These are phyloP conservation scores for Friedmanniomyces simplex DNA, from an alignment of 495 filamentous ascomycete species.

Conservation along the genomic window DNA sequence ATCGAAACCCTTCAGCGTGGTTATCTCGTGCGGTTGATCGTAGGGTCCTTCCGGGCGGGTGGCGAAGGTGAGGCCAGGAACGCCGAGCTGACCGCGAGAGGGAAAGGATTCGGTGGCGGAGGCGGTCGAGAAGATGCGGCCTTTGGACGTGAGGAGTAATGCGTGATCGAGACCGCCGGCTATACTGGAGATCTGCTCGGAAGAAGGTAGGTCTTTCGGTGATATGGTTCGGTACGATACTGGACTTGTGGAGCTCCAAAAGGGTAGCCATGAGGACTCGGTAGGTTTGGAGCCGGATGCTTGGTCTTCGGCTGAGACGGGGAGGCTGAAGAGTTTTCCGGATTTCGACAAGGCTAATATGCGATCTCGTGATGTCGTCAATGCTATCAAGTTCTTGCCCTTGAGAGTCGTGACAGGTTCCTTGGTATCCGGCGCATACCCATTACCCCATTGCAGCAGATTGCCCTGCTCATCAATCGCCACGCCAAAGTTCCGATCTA, in stretches of 20 bases:
- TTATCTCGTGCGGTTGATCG: conserved; percentile 69
- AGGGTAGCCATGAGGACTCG: conserved; percentile 65
- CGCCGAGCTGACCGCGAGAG: conserved; percentile 71
- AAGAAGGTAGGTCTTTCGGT: conserved; percentile 55
- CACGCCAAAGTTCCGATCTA: conserved; percentile 73
- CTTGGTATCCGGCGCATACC: conserved; percentile 48
- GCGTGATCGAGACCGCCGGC: conserved; percentile 73
- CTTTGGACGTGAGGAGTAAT: conserved; percentile 71
- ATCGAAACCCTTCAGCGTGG: conserved; percentile 49
- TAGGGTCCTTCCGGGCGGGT: conserved; percentile 68
- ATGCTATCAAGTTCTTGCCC: conserved; percentile 66
- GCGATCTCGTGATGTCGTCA: conserved; percentile 68
- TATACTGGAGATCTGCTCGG: conserved; percentile 65
- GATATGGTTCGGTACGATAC: conserved; percentile 63
- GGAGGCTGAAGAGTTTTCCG: conserved; percentile 79
- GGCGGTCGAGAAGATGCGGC: conserved; percentile 77
- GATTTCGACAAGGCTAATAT: conserved; percentile 67
- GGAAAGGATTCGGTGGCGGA: conserved; percentile 69
- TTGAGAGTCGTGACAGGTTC: conserved; percentile 60
- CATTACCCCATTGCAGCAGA: conserved; percentile 82
- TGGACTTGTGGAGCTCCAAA: conserved; percentile 48
- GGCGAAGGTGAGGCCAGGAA: conserved; percentile 69
- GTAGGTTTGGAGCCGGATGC: conserved; percentile 45
- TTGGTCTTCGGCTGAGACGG: conserved; percentile 66
- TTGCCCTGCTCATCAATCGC: conserved; percentile 84